Percentiles rank a stretch among this genome's conserved stretches.
phyloP scores from a whole-genome alignment of 2,329 filamentous ascomycete species.

The Epichloe aotearoae region DNA sequence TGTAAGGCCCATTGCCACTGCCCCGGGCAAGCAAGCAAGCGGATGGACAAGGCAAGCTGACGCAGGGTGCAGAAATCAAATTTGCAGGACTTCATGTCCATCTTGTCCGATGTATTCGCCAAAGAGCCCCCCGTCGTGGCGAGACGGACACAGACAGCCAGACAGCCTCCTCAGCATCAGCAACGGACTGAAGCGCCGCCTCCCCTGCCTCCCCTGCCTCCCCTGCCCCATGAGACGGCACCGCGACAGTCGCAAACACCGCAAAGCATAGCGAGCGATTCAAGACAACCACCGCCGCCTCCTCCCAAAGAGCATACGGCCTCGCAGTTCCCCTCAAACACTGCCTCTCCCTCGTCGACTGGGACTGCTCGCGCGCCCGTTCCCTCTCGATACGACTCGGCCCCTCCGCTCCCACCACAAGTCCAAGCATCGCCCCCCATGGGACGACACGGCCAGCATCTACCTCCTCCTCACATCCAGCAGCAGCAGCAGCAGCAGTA shows the following conservation, averaged over 20 bases:
- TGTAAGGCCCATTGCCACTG: constrained; percentile 36
- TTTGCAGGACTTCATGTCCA: constrained; percentile 66
- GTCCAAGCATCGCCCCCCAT: constrained; percentile 3
- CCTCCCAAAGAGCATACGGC: constrained; percentile 23
- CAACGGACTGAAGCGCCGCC: constrained; percentile 36
- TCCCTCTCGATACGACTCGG: constrained; percentile 33
- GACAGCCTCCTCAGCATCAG: constrained; percentile 19
- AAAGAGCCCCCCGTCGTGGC: constrained; percentile 89
- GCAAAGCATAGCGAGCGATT: constrained; percentile 16
- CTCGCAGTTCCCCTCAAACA: constrained; percentile 8
- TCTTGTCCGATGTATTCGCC: constrained; percentile 76
- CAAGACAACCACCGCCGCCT: constrained; percentile 40
- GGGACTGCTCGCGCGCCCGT: constrained; percentile 7
- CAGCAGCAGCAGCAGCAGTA: constrained; percentile 5
- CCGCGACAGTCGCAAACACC: constrained; percentile 25
- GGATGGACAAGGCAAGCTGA: constrained; percentile 1
- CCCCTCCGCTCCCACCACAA: constrained; percentile 30
- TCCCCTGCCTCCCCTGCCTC: constrained; percentile 66
- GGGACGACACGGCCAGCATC: constrained; percentile 5
- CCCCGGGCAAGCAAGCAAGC: background rate
- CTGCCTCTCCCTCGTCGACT: constrained; percentile 15
- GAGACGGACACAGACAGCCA: constrained; percentile 37
- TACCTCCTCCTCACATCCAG: constrained; percentile 7
- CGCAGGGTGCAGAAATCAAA: constrained; percentile 53
- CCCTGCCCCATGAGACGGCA: constrained; percentile 52